Conservation (phyloP, 306 rosid species). For the Cucurbita pepo region DNA sequence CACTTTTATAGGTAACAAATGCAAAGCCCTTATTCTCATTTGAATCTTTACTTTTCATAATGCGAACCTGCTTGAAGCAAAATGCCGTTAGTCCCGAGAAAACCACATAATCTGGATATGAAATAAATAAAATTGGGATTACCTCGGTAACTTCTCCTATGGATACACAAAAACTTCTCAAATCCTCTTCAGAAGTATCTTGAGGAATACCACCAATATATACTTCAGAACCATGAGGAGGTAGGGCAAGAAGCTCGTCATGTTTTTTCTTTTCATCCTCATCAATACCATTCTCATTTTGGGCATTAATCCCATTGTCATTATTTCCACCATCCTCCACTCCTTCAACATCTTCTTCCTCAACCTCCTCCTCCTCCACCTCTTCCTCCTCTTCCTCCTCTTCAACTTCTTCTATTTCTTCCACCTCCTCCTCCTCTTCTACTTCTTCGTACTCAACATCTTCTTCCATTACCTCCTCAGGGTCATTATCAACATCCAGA, state of each 20-base stretch:
- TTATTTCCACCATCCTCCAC: slow-evolving; percentile 31
- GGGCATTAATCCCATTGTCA: slow-evolving; percentile 7
- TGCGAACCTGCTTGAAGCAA: slow-evolving; percentile 50
- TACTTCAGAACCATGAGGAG: slow-evolving; percentile 97
- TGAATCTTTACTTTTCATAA: slow-evolving; percentile 77
- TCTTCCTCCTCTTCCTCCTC: slow-evolving; percentile 35
- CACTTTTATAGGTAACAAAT: slow-evolving; percentile 72
- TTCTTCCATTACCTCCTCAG: slow-evolving; percentile 68
- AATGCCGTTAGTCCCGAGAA: neutral
- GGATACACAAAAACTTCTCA: slow-evolving; percentile 52
- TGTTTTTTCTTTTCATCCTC: slow-evolving; percentile 56
- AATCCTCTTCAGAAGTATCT: slow-evolving; percentile 51
- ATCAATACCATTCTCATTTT: slow-evolving; percentile 22
- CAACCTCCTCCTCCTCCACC: slow-evolving; percentile 35
- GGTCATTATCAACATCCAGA: slow-evolving; percentile 52
- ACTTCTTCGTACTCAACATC: slow-evolving; percentile 85
- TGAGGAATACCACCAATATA: slow-evolving; percentile 83
- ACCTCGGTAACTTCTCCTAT: slow-evolving; percentile 84
- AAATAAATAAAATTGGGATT: slow-evolving; percentile 10
- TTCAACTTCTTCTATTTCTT: slow-evolving; percentile 49
- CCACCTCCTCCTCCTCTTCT: slow-evolving; percentile 74
- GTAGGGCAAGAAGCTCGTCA: slow-evolving; percentile 82
- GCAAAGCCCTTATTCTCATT: slow-evolving; percentile 69
- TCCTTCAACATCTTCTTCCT: slow-evolving; percentile 20
- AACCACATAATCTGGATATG: neutral